phyloP scores from a whole-genome alignment of 2,329 filamentous ascomycete genomes.

The Xylaria multiplex region DNA sequence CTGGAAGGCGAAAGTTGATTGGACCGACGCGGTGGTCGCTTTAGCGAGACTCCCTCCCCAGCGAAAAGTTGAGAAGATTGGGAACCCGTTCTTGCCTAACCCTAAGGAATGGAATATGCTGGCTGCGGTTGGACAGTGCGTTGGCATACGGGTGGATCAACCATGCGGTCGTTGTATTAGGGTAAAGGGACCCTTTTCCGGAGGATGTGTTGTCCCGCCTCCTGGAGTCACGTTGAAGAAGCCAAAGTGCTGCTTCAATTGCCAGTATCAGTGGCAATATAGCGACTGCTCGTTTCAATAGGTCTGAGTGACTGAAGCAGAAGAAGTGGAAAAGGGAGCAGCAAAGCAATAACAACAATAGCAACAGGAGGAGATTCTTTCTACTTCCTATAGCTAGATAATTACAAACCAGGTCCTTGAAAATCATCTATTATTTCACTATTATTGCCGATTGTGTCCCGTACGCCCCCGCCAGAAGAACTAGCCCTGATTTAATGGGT shows the following conservation, averaged over 20 bases:
- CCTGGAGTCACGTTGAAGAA: not conserved
- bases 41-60: not conserved
- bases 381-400: no score
- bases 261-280: conserved; percentile 12
- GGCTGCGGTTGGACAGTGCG: conserved; percentile 17
- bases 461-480: no score
- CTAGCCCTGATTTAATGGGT: no score
- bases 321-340: no score
- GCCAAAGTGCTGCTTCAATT: conserved; percentile 3
- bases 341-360: no score
- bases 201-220: not conserved
- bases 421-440: no score
- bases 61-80: not conserved
- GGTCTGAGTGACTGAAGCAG: no score
- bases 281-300: not conserved
- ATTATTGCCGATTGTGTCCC: no score
- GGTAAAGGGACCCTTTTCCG: no score
- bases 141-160: conserved; percentile 8
- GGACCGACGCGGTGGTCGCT: not conserved
- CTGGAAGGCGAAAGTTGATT: not conserved
- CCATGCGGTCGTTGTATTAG: conserved; percentile 13
- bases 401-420: no score
- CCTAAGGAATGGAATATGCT: not conserved
- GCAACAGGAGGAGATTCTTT: no score
- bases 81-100: not conserved